Evolutionary conservation across 2,329 filamentous ascomycete genomes (phyloP), one percentile per base, ranked within the genome.

Genomic region (Rhytidhysteron rufulum): DNA sequence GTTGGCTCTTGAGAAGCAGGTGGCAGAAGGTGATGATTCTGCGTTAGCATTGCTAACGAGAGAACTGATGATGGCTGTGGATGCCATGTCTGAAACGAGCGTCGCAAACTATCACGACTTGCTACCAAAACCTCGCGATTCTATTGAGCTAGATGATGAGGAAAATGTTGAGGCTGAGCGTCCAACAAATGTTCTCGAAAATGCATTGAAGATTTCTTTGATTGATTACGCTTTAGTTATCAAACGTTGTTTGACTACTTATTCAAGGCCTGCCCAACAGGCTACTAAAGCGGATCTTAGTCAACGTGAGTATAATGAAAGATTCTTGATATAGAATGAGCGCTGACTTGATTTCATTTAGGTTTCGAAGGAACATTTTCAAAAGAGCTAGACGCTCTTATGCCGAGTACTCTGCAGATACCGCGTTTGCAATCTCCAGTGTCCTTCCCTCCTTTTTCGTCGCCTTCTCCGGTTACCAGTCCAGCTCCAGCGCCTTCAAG

Each of bases 191-290:
- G 70, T 71, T 2, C 75, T 89, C 53, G 84, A 94, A 49, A 87
- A 79, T 35, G 87, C 89, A 2, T 81, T 97, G 49, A 85, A 85
- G 57, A 86, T 90, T 62, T 86, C 88, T 1, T 75, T 97, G 21
- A 78, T 95, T 31, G 93, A 97, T 56, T 90, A 97, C 63, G 88
- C 88, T 3, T 78, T 95, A 44, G 83, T 88, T 63, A 82, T 97
- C 54, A 89, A 91, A 69, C 82, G 88, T 48, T 91, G 88, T 54
- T 67, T 97, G 47, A 74, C 74, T 4, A 74, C 82, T 52, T 87
- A 88, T 63, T 75, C 77, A 43, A 80, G 78, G 63, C 81, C 75
- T 69, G 77, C 66, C 29, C 80, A 78, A 63, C 79, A 72, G 63
- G 75, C 69, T 65, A 80, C 78, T 62, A 72, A 65, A 53, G 71